Conservation (phyloP, 2,329 filamentous ascomycete genomes). For the Helminthosporium solani region DNA sequence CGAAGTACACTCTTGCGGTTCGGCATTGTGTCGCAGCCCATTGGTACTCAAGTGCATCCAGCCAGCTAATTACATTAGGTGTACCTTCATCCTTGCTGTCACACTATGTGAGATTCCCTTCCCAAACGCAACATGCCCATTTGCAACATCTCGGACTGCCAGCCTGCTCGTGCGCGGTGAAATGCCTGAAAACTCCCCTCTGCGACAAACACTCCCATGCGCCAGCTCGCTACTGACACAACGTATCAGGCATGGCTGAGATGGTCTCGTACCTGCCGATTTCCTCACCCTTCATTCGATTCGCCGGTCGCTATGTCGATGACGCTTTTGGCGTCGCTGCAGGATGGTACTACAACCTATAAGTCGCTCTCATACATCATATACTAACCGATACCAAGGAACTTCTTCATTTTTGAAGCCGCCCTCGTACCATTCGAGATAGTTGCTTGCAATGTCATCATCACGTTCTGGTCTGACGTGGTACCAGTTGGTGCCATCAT, state of each 20-base stretch:
- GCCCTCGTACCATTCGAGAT: slow-evolving; percentile 68
- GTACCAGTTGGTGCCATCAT: slow-evolving; percentile 64
- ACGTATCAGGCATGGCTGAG: slow-evolving; percentile 59
- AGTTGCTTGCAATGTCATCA: slow-evolving; percentile 49
- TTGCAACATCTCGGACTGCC: slow-evolving; percentile 21
- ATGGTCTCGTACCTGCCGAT: slow-evolving; percentile 78
- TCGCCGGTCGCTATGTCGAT: slow-evolving; percentile 73
- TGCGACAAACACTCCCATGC: slow-evolving; percentile 4
- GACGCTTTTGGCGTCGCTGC: slow-evolving; percentile 72
- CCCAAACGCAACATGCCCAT: slow-evolving; percentile 25
- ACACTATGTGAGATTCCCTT: slow-evolving; percentile 40
- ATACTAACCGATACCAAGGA: slow-evolving; percentile 44
- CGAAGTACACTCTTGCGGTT: not conserved
- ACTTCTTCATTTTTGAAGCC: slow-evolving; percentile 72
- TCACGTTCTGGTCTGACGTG: slow-evolving; percentile 52
- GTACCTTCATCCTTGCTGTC: slow-evolving; percentile 45
- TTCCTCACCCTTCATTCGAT: slow-evolving; percentile 75
- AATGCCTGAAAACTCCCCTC: slow-evolving; percentile 13
- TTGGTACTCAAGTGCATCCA: slow-evolving; percentile 1
- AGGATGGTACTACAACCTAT: slow-evolving; percentile 47
- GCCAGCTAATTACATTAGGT: slow-evolving; percentile 32
- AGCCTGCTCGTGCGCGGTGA: not conserved
- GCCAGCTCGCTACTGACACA: slow-evolving; percentile 20
- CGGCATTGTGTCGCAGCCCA: not conserved
- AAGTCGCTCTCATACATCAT: no score